Base-by-base conservation (phyloP, 495 filamentous ascomycete genomes). In the Coniosporium apollinis region DNA sequence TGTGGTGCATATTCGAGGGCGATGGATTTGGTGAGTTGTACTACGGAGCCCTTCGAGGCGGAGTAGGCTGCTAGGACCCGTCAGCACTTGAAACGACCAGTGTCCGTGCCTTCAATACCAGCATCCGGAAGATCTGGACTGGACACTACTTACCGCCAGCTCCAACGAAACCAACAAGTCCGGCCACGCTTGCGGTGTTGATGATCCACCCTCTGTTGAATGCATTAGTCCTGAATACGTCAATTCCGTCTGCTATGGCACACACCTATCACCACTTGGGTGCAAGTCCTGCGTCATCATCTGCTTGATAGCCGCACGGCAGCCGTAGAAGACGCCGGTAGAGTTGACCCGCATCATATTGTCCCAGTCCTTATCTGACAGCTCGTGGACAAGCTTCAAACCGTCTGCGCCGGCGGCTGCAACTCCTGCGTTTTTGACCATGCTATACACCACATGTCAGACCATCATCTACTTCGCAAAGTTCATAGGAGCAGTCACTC, bases 131-230 rank as follows among this genome's bases (percentile, higher is more conserved):
- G 8, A n/a, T n/a, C n/a, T n/a, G 8, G n/a, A 28, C 24, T 13
- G 24, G 24, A 13, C 24, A 2, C n/a, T n/a, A n/a, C n/a, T n/a
- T n/a, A n/a, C n/a, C n/a, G n/a, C n/a, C n/a, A n/a, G n/a, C 24
- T 8, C 24, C 24, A 13, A 13, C 9, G 24, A 28, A 19, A 1
- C 19, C 41, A 19, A 47, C 38, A 1, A 38, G 6, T 4, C 46
- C 47, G 18, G 36, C 8, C 14, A 45, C 34, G 13, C 30, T 36
- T 17, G 44, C 41, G 19, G 39, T 41, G 24, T 50, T 50, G 28
- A 50, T 19, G 21, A 47, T 44, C 44, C 41, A 48, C 17, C 47
- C 47, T 20, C n/a, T n/a, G n/a, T n/a, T n/a, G n/a, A n/a, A n/a
- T n/a, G n/a, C n/a, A n/a, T n/a, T n/a, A n/a, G n/a, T n/a, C n/a